Conservation (phyloP, 768 basidiomycete genomes). For the Lentinula sp. region DNA sequence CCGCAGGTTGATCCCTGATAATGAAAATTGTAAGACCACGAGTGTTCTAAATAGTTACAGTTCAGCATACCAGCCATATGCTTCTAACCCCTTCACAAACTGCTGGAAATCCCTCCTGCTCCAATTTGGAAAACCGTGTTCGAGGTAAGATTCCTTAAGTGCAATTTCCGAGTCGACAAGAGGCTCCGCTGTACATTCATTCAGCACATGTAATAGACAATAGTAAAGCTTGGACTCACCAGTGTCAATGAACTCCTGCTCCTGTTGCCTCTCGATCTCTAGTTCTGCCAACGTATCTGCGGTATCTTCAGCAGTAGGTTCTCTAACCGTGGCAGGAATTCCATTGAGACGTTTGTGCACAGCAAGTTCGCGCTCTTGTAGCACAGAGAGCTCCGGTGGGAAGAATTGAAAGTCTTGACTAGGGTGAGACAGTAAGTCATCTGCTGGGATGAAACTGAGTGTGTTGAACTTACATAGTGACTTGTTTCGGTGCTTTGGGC, state of each 20-base stretch:
- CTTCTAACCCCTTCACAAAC: slow-evolving; percentile 74
- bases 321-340: slow-evolving; percentile 58
- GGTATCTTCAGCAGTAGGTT: slow-evolving; percentile 69
- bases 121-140: slow-evolving; percentile 86
- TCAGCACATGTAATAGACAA: neutral
- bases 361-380: slow-evolving; percentile 85
- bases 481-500: slow-evolving; percentile 84
- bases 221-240: slow-evolving; percentile 34
- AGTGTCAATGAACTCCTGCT: slow-evolving; percentile 84
- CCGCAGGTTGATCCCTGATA: slow-evolving; percentile 55
- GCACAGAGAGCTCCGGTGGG: slow-evolving; percentile 66
- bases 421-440: neutral
- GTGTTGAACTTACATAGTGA: slow-evolving; percentile 55
- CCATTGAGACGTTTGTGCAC: slow-evolving; percentile 74
- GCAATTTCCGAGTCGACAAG: slow-evolving; percentile 84
- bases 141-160: slow-evolving; percentile 72
- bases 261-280: slow-evolving; percentile 71
- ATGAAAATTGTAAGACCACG: neutral
- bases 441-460: neutral
- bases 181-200: slow-evolving; percentile 59
- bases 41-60: neutral
- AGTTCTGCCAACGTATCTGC: slow-evolving; percentile 54
- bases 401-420: slow-evolving; percentile 98
- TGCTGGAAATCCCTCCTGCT: slow-evolving; percentile 91
- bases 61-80: slow-evolving; percentile 66